Evolutionary conservation across 176 grass and related monocot genomes (phyloP).

Genomic region (Musa schizocarpa): DNA sequence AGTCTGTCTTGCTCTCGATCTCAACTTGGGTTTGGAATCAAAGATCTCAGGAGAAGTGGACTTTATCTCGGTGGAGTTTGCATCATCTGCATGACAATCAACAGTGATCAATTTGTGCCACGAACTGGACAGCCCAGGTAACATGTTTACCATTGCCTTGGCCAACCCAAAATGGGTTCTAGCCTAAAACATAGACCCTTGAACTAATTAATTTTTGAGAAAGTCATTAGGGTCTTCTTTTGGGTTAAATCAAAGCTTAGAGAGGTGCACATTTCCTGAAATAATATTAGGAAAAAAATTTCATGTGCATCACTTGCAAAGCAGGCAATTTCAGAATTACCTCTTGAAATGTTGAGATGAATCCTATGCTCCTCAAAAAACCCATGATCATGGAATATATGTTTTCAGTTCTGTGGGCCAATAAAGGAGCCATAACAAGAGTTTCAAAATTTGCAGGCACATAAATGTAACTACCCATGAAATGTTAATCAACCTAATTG

Average conservation of each 20-base stretch:
- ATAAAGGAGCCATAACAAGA: background rate
- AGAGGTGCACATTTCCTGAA: too few species aligned
- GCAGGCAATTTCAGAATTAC: background rate
- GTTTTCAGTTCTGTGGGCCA: background rate
- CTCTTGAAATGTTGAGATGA: background rate
- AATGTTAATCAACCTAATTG: background rate
- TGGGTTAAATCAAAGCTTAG: too few species aligned
- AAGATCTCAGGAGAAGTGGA: background rate
- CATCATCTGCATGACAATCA: background rate
- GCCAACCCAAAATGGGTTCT: too few species aligned
- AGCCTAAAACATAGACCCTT: background rate
- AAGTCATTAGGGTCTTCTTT: background rate
- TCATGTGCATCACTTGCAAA: too few species aligned
- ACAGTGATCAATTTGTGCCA: background rate
- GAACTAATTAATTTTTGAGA: background rate
- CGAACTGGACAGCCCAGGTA: too few species aligned
- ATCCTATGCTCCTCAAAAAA: too few species aligned
- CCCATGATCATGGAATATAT: too few species aligned
- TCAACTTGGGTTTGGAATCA: background rate
- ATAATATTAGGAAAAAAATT: too few species aligned
- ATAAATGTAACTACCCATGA: background rate
- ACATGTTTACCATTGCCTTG: too few species aligned
- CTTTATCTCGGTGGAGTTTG: background rate
- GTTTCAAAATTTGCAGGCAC: background rate
- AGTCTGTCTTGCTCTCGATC: background rate